Evolutionary conservation across 495 filamentous ascomycete species (phyloP).

Genomic region (Staphylotrichum longicolle): DNA sequence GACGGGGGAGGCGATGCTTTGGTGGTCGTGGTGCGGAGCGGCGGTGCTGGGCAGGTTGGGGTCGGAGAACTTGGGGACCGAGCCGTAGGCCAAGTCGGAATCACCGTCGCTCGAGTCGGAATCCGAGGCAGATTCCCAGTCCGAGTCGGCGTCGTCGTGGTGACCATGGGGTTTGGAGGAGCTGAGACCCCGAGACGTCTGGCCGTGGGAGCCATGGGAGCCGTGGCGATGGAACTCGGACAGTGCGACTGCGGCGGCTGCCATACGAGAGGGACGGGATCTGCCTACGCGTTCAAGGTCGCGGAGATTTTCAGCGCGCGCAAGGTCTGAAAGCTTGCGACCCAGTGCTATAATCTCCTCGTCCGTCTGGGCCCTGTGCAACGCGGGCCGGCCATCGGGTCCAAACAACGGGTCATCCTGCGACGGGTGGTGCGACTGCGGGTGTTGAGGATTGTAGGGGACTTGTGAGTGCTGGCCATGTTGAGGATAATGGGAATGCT

Average conservation of each 20-base stretch:
- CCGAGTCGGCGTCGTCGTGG: slow-evolving; percentile 33
- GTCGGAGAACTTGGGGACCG: slow-evolving; percentile 34
- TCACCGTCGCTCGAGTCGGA: slow-evolving; percentile 38
- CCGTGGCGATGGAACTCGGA: slow-evolving; percentile 39
- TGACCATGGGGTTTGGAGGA: slow-evolving; percentile 39
- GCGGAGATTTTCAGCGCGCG: slow-evolving; percentile 42
- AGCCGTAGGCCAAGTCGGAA: slow-evolving; percentile 49
- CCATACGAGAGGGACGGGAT: slow-evolving; percentile 38
- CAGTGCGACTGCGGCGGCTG: slow-evolving; percentile 39
- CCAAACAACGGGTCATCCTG: slow-evolving; percentile 25
- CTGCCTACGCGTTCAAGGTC: slow-evolving; percentile 44
- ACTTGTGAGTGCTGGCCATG: background rate
- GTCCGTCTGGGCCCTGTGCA: slow-evolving; percentile 42
- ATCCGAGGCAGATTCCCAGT: slow-evolving; percentile 48
- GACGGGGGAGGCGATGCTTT: slow-evolving; percentile 20
- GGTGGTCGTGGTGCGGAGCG: slow-evolving; percentile 1
- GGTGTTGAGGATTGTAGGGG: slow-evolving; percentile 13
- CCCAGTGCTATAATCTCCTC: slow-evolving; percentile 51
- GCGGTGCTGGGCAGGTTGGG: slow-evolving; percentile 24
- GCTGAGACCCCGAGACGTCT: slow-evolving; percentile 34
- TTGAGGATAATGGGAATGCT: slow-evolving; percentile 10
- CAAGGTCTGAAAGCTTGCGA: slow-evolving; percentile 46
- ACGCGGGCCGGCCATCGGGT: slow-evolving; percentile 31
- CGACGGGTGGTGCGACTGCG: slow-evolving; percentile 14
- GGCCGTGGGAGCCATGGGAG: slow-evolving; percentile 33